Conservation (phyloP, 805 yeast species). For the Priceomyces medius region DNA sequence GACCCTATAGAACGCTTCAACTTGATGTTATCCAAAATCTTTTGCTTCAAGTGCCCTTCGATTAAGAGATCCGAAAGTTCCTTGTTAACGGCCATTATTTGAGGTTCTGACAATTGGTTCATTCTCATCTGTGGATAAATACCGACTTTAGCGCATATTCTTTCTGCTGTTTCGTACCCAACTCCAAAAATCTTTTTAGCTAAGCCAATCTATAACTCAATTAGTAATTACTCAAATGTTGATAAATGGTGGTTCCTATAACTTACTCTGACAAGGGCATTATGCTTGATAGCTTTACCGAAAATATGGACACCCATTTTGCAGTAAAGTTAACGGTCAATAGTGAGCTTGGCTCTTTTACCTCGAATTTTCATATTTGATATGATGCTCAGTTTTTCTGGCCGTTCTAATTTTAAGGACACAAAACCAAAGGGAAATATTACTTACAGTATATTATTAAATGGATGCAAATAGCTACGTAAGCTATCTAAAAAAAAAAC, state of each 20-base stretch:
- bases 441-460: too few species aligned
- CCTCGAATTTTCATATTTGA: not conserved
- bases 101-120: conserved; percentile 88
- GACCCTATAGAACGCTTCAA: conserved; percentile 80
- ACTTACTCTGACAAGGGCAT: conserved; percentile 37
- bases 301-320: conserved; percentile 45
- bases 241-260: too few species aligned
- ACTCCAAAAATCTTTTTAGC: conserved; percentile 83
- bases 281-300: conserved; percentile 45
- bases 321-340: not conserved
- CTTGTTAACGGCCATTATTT: conserved; percentile 79
- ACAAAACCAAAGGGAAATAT: too few species aligned
- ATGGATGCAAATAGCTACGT: too few species aligned
- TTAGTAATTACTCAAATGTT: not conserved
- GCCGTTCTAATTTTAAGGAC: conserved; percentile 1
- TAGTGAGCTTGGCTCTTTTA: not conserved
- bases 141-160: conserved; percentile 83
- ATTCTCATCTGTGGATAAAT: conserved; percentile 92
- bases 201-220: conserved; percentile 50
- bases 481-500: too few species aligned
- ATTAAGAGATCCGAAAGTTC: conserved; percentile 81
- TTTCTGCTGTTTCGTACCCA: conserved; percentile 70
- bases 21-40: conserved; percentile 73
- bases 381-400: not conserved
- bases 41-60: conserved; percentile 75